Percentiles rank a stretch among this genome's conserved stretches.
Evolutionary conservation across 192 early-diverging fungal genomes (phyloP).

Genomic region (Phycomyces nitens): DNA sequence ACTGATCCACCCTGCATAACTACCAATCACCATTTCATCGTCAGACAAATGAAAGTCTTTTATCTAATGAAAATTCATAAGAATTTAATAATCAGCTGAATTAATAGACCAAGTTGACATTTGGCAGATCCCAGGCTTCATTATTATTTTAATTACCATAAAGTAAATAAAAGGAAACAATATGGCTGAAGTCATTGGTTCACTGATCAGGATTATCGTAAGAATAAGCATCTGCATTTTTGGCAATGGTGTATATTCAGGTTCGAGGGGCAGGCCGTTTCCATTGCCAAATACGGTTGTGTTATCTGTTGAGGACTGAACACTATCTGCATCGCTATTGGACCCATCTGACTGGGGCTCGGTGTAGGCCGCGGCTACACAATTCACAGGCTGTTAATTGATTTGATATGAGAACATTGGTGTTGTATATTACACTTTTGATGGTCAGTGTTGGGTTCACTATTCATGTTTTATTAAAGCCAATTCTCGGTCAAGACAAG

Average conservation of each 20-base stretch:
- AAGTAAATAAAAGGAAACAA: slow-evolving; percentile 85
- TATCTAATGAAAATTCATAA: slow-evolving; percentile 32
- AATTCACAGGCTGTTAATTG: too few species aligned
- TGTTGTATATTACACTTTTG: too few species aligned
- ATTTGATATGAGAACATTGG: too few species aligned
- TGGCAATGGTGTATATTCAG: slow-evolving; percentile 41
- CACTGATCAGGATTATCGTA: slow-evolving; percentile 53
- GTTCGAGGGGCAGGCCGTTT: not conserved
- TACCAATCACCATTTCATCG: slow-evolving; percentile 75
- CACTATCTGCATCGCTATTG: not conserved
- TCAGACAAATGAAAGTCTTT: slow-evolving; percentile 67
- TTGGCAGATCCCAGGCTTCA: too few species aligned
- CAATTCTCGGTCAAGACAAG: too few species aligned
- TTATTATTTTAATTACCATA: slow-evolving; percentile 45
- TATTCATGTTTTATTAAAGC: too few species aligned
- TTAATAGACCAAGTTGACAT: too few species aligned
- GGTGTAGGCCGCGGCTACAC: too few species aligned
- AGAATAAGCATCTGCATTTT: slow-evolving; percentile 46
- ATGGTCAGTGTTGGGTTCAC: too few species aligned
- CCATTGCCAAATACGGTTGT: not conserved
- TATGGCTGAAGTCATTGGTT: slow-evolving; percentile 69
- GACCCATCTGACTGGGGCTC: too few species aligned
- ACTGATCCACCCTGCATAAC: slow-evolving; percentile 72
- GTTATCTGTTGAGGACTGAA: not conserved
- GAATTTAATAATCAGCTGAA: not conserved